Evolutionary conservation across 1,139 yeast species (phyloP), one percentile per base, ranked within the genome.

Genomic region (Hansenula sp.): DNA sequence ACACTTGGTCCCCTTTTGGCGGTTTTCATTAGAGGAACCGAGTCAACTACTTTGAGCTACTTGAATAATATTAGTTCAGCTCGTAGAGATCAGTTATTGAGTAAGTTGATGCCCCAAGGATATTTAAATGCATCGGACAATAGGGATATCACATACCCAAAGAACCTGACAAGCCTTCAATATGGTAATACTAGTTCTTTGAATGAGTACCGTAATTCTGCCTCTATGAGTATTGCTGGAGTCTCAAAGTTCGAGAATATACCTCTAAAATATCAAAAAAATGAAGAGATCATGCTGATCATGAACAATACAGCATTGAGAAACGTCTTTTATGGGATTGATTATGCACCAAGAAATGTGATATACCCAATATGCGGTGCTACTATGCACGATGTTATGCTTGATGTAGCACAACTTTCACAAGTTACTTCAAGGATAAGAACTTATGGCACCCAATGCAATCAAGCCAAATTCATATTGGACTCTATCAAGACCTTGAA

Each of bases 371-470:
- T 55, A 15, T 83, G 89, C 65, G 82, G 79, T 0, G 65, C 66
- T 2, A 66, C 68, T 0, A 60, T 63, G 43, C 61, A 75, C 42
- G 83, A 79, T 4, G 76, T 80, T 0, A 54, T 76, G 42, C 57
- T 74, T 21, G 91, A 84, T 53, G 53, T 84, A 35, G 79, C 79
- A 0, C 59, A 74, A 7, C 50, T 84, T 16, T 77, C 89, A 0
- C 77, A 72, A 35, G 68, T 82, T 0, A 83, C 91, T 0, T 69
- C 72, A 2, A 72, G 79, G 49, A 59, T 84, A 12, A 68, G 84
- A 50, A 71, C 79, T 7, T 81, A 79, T 54, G 85, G 87, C 0
- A 75, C 81, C 49, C 86, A 81, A 48, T 84, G 91, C 52, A 62
- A 72, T 36, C 89, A 82, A 56, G 72, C 75, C 1, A 75, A 71